Percentiles rank a stretch among this genome's conserved stretches.
phyloP scores from a whole-genome alignment of 148 eudicot species.

The Diospyros kaki region DNA sequence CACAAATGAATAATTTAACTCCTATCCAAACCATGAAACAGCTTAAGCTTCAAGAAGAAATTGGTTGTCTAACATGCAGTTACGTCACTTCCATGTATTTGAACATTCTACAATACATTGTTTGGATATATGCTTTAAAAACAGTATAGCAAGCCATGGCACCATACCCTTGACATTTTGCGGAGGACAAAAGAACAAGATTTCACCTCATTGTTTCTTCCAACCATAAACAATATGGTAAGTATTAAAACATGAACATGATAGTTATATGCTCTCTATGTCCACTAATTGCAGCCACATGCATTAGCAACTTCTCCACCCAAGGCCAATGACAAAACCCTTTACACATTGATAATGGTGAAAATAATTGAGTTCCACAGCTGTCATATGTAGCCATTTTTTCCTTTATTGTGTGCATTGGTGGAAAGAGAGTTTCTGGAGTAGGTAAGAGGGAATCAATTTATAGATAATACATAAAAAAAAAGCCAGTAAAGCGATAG shows the following conservation, averaged over 20 bases:
- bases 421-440: neutral
- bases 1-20: no score
- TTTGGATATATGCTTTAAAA: no score
- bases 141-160: no score
- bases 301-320: neutral
- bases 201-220: neutral
- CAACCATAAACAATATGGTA: neutral
- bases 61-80: no score
- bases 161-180: no score
- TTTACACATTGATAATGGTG: neutral
- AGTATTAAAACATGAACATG: neutral
- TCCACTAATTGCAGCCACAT: neutral
- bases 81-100: no score
- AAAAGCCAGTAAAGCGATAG: conserved; percentile 3
- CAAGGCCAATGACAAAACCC: neutral
- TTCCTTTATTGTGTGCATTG: no score
- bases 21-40: no score
- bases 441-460: neutral
- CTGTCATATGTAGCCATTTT: neutral
- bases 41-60: no score
- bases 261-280: neutral
- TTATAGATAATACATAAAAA: conserved; percentile 4
- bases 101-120: no score
- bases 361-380: neutral
- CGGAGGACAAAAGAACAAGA: neutral